Base-by-base conservation (phyloP, 208 protist species). In the Trypanosoma theileri region DNA sequence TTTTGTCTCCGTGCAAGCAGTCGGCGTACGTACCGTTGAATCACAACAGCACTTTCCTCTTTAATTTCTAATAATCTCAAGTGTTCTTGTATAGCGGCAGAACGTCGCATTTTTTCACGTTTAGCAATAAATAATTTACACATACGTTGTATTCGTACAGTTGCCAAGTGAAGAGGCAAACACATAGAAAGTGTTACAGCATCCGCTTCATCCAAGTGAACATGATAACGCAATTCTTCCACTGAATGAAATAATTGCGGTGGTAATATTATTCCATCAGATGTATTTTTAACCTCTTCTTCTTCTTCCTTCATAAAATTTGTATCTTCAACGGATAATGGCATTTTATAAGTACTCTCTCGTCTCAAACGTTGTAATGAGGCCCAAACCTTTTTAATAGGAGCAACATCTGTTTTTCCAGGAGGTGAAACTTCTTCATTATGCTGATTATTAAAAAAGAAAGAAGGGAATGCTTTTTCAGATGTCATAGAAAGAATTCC, bases 111-210 rank as follows among this genome's bases (percentile, higher is more conserved):
- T 6, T 26, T 57, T n/a, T 71, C 57, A 35, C 64, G 21, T 40
- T 19, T 45, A 35, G 71, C 71, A n/a, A 51, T 26, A 28, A 76
- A 42, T 14, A 48, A 17, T 16, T 63, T 21, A 16, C 8, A 31
- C 11, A 26, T 10, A 45, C 62, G 56, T 52, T 76, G 71, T 22
- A 76, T 17, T 1, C 58, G 55, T 44, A 76, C 71, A 14, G 50
- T 52, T 41, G 71, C 71, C 12, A 66, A 17, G 28, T 70, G 63
- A 59, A 76, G 56, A 13, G 64, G 46, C 26, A 60, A 10, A 60
- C 55, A 61, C 57, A 70, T 65, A 3, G 16, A 40, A 11, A 70
- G 26, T 26, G 46, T 61, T 13, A 35, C 64, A 2, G 48, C 17
- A 21, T 76, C 50, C 14, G 60, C 42, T 24, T n/a, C 10, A 10